Evolutionary conservation across 2,329 filamentous ascomycete species (phyloP), one percentile per base, ranked within the genome.

Genomic region (Helicocarpus griseus): DNA sequence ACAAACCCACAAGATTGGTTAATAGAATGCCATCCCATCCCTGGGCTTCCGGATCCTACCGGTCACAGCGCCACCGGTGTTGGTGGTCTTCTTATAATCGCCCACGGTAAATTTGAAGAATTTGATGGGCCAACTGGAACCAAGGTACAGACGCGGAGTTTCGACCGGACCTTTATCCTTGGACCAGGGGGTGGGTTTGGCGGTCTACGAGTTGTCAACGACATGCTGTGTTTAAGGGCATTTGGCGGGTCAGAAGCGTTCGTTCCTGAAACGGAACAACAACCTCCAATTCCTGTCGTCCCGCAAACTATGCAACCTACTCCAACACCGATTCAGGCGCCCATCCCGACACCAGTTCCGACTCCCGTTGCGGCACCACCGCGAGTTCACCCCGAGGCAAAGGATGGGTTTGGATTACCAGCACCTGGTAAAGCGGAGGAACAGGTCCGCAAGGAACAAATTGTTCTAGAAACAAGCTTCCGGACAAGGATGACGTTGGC

Each of bases 81-180:
- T 19, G 86, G 87, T 56, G 88, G 89, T 6, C 79, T 94, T 57
- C 77, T 87, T 47, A 79, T 94, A 58, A 84, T 79, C 6, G 77
- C 91, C n/a, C 86, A 93, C 60, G 87, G 89, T 56, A 86, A 91
- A 61, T 94, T 89, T 54, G 83, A 91, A 46, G 89, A 95, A 63
- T 73, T 83, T 17, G 80, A 86, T 58, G 66, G 71, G 3, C 68
- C 69, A 14, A 77, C 76, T 21, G 73, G 77, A 45, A 76, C 78
- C 41, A 78, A 77, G 40, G 76, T 81, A 35, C 80, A 83, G 59
- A 69, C 68, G 9, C 83, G 89, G 54, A 89, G 85, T 65, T 95
- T 95, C 67, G 88, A 89, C 50, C 82, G 89, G 48, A 86, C 81
- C 0, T 89, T 94, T 63, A 73, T 90, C 38, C 76, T 95, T 17